Evolutionary conservation across 257 asterid species (phyloP), one percentile per base, ranked within the genome.

Genomic region (Datura wrightii): DNA sequence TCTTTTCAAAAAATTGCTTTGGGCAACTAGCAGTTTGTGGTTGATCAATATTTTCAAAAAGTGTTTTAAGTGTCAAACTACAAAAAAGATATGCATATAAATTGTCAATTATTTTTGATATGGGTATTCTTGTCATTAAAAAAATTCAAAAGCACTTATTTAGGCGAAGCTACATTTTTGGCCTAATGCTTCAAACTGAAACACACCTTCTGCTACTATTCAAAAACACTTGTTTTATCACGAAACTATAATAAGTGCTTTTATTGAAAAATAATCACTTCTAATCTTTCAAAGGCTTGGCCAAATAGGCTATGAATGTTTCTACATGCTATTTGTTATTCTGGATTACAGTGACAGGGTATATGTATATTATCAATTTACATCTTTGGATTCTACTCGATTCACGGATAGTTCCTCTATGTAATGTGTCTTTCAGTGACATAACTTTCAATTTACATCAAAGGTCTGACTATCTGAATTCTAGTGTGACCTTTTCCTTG

Each of bases 341-440:
- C 63, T 76, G 46, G 62, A 52, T 50, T 31, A 76, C 48, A 8
- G 50, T 31, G 13, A 52, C 62, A 50, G 63, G 63, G 46, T 76
- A 58, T 85, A 85, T 46, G 81, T 24, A 71, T 42, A 50, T 50
- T 84, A 34, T 84, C 44, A 41, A 66, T 82, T 48, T 31, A 50
- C 42, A 50, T 31, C 36, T 83, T 88, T 60, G 85, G 52, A 66
- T 78, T 69, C 56, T 69, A 34, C 79, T 88, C 67, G 66, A 85
- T 83, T 82, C 89, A 92, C 89, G 94, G 99, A 93, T 96, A 93
- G 96, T 96, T 86, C 99, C 99, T 54, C 82, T 96, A 89, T 93
- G 98, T 87, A 96, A 94, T 86, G 85, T 96, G 85, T 96, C 99
- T 72, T 84, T 96, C 89, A 92, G 97, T 89, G 90, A 91, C 84